Percentiles rank a stretch among this genome's conserved stretches.
Evolutionary conservation across 352 stramenopile species (phyloP).

Genomic region (Pythium biforme): DNA sequence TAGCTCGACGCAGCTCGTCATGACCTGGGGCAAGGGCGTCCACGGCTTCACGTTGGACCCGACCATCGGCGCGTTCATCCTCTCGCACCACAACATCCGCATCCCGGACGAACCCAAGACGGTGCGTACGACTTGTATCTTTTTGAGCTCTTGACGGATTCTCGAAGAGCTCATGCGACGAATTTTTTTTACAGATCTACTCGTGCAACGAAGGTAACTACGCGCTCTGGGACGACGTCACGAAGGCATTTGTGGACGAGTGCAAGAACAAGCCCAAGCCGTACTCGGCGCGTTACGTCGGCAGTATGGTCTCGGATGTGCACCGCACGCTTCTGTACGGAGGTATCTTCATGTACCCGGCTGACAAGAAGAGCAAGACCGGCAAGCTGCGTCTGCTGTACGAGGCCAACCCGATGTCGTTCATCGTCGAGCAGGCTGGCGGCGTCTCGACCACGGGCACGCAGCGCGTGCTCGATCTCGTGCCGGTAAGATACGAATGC

Average conservation of each 20-base stretch:
- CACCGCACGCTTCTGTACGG: constrained; percentile 98
- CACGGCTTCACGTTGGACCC: constrained; percentile 98
- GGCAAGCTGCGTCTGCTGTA: constrained; percentile 98
- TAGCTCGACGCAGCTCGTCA: constrained; percentile 96
- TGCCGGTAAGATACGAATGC: constrained; percentile 57
- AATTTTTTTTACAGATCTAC: constrained; percentile 94
- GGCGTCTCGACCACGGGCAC: constrained; percentile 94
- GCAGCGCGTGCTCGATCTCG: constrained; percentile 92
- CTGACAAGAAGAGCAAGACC: constrained; percentile 90
- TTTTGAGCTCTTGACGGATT: background rate
- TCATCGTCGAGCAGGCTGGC: constrained; percentile 98
- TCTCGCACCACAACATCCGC: constrained; percentile 93
- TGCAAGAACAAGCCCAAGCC: constrained; percentile 79
- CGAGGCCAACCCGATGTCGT: constrained; percentile 99
- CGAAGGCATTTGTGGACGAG: constrained; percentile 85
- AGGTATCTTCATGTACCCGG: constrained; percentile 98
- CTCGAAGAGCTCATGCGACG: no score
- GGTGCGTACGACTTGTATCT: constrained; percentile 32
- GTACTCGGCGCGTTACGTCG: constrained; percentile 95
- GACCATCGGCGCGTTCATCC: constrained; percentile 98
- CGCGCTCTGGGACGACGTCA: constrained; percentile 92
- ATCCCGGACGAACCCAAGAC: constrained; percentile 92
- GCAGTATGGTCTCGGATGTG: constrained; percentile 98
- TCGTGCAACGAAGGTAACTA: constrained; percentile 99
- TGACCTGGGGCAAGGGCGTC: constrained; percentile 94